Base-by-base conservation (phyloP, 306 rosid genomes). In the Prunus kanzakura region DNA sequence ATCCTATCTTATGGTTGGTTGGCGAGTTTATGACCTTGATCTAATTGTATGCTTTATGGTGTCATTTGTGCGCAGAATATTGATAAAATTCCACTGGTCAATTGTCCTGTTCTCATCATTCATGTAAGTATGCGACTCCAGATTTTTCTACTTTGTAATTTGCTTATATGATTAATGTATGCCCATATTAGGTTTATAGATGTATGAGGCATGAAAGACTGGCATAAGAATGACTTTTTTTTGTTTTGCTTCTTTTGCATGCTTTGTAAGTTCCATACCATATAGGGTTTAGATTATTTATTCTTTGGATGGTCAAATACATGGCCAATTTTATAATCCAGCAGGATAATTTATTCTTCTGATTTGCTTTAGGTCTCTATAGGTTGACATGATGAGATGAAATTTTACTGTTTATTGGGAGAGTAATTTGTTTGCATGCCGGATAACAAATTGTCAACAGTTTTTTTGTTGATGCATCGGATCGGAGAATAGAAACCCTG, bases 21-120 rank as follows among this genome's bases (percentile, higher is more conserved):
- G 72, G 38, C 15, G 1, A 73, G 60, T 64, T 64, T 55, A 14
- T 66, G 71, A 19, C 45, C 51, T 46, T 30, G 29, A 62, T 75
- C 46, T 80, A 67, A 80, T 71, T 54, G 54, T 61, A 13, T 56
- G 60, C 55, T 71, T 61, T 52, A 38, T 63, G 51, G 55, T 82
- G 82, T 76, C 76, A 8, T 69, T 73, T 71, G 35, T 67, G 32
- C 46, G 83, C 97, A 93, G 98, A 93, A 93, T 85, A 84, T 93
- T 27, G 98, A 93, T 87, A 93, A 93, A 81, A 93, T 93, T 78
- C 92, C 97, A 45, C 80, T 80, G 56, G 97, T 93, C 77, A 89
- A 82, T 68, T 91, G 98, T 73, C 96, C 98, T 6, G 88, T 93
- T 84, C 97, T 93, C 76, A 88, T 93, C 86, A 89, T 93, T 82